Evolutionary conservation across 345 rosid genomes (phyloP), one percentile per base, ranked within the genome.

Genomic region (Fremontodendron californicum): DNA sequence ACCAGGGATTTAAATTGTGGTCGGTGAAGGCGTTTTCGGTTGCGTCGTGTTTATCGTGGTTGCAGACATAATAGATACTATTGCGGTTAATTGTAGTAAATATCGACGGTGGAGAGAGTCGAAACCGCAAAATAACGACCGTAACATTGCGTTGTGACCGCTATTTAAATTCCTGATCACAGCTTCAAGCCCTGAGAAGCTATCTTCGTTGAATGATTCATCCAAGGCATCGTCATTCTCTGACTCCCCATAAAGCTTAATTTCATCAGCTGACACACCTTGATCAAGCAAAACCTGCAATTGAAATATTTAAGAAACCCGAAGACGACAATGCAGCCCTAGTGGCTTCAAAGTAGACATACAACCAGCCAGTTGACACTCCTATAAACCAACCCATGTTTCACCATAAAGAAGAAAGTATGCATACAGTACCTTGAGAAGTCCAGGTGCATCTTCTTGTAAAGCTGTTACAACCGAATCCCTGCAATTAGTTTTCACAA

Each of bases 381-480:
- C 6, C 5, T 13, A 45, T 2, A 66, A 66, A 65, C 48, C 29
- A 65, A 40, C 16, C 8, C 49, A 49, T 49, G 55, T 16, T 49
- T 49, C 3, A 10, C 16, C 27, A n/a, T 10, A 66, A 40, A 40
- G 31, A 66, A 19, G 9, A 19, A 60, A 71, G 33, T 2, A 9
- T 52, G 66, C 39, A 71, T 69, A 73, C 15, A 29, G 61, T 82
- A 95, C 98, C 94, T 86, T 87, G 75, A 92, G 80, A 73, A 96
- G 97, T 78, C 93, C 99, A 43, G 99, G 97, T 57, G 94, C 97
- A 89, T 96, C 98, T 89, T 96, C 97, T 70, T 93, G 92, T 49
- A 96, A 80, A 62, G 97, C 95, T 43, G 91, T 88, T 89, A 88
- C 88, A 76, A 90, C 81, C 18, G 96, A 96, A 86, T 92, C 88